Conservation (phyloP, 2,329 filamentous ascomycete species). For the Tolypocladium tundrense region DNA sequence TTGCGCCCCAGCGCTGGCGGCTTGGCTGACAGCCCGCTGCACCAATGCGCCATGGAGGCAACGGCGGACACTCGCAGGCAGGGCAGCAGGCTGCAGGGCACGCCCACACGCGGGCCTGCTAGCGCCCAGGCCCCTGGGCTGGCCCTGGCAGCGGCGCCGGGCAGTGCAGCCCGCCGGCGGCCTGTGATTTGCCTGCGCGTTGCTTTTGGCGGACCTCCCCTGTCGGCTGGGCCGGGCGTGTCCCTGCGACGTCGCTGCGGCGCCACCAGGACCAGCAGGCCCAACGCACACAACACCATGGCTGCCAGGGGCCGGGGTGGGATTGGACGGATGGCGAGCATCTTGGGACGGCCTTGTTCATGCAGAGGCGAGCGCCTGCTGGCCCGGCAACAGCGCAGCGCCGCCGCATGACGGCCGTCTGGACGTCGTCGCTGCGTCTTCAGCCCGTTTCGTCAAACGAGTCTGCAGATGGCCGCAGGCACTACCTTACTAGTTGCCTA, state of each 20-base stretch:
- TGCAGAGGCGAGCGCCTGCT: constrained; percentile 1
- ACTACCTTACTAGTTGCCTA: no score
- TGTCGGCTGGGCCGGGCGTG: not conserved
- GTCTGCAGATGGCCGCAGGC: not conserved
- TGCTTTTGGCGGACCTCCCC: not conserved
- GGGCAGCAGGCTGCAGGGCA: not conserved
- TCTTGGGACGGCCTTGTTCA: not conserved
- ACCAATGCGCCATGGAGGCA: not conserved
- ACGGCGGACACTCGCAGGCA: not conserved
- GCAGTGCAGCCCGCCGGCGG: constrained; percentile 1
- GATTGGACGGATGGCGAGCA: not conserved
- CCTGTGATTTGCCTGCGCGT: not conserved
- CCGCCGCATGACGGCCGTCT: not conserved
- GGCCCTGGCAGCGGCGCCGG: constrained; percentile 1
- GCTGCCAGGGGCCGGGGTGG: not conserved
- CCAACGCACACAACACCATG: not conserved
- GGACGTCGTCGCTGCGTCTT: not conserved
- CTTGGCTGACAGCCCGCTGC: not conserved
- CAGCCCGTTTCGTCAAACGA: not conserved
- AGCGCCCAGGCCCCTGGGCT: not conserved
- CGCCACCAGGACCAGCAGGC: not conserved
- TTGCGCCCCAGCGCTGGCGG: not conserved
- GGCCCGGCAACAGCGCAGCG: constrained; percentile 2
- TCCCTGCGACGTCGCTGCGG: not conserved
- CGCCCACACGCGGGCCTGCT: not conserved